Conservation (phyloP, 73 alveolate genomes). For the Paramecium caudatum region DNA sequence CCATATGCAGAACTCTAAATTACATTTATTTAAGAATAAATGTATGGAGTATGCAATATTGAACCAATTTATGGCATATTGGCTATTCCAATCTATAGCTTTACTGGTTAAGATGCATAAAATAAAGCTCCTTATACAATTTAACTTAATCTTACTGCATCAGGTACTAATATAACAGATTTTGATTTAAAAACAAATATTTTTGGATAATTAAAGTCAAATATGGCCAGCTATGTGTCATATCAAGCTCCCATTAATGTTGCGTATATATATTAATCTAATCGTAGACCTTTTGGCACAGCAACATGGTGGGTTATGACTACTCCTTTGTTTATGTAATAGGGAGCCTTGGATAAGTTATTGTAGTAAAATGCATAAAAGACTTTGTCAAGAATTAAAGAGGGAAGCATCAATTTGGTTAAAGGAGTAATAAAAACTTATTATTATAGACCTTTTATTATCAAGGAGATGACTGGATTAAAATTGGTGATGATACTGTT, state of each 20-base stretch:
- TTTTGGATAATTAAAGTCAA: not conserved
- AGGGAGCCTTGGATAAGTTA: not conserved
- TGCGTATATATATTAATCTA: not conserved
- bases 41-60: not conserved
- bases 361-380: not conserved
- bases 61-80: constrained; percentile 36
- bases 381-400: not conserved
- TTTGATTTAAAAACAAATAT: constrained; percentile 24
- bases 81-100: constrained; percentile 9
- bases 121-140: not conserved
- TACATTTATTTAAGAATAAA: not conserved
- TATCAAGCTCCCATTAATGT: constrained; percentile 6
- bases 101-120: not conserved
- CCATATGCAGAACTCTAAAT: constrained; percentile 42
- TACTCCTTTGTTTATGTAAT: not conserved
- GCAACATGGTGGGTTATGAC: constrained; percentile 39
- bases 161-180: no score
- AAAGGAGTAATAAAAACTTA: constrained; percentile 31
- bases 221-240: not conserved
- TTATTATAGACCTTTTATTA: not conserved
- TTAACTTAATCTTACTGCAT: not conserved
- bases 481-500: constrained; percentile 18
- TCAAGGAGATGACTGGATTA: not conserved
- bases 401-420: not conserved
- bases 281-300: not conserved